Evolutionary conservation across 805 yeast species (phyloP).

Genomic region (Ogataea allantospora): DNA sequence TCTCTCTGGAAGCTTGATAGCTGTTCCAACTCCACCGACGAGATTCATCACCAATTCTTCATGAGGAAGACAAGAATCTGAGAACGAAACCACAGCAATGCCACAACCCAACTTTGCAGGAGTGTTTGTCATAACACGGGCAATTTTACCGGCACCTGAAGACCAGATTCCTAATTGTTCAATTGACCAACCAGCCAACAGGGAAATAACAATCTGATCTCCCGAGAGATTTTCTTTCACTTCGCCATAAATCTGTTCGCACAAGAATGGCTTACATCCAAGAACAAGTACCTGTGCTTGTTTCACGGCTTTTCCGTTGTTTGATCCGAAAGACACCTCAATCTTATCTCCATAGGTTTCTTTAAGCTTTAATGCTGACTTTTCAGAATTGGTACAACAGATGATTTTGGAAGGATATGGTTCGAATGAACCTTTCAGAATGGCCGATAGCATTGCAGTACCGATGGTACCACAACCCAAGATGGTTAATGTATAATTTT

Average conservation of each 20-base stretch:
- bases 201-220: constrained; percentile 53
- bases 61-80: constrained; percentile 45
- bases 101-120: constrained; percentile 94
- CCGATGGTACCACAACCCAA: constrained; percentile 97
- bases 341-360: constrained; percentile 51
- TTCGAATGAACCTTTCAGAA: constrained; percentile 47
- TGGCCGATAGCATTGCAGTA: constrained; percentile 83
- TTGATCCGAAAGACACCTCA: constrained; percentile 47
- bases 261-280: constrained; percentile 88
- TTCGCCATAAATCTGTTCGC: constrained; percentile 52
- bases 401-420: constrained; percentile 70
- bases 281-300: constrained; percentile 70
- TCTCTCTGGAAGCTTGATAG: constrained; percentile 73
- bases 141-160: constrained; percentile 44
- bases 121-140: constrained; percentile 97
- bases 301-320: constrained; percentile 58
- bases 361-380: constrained; percentile 48
- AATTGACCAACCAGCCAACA: constrained; percentile 92
- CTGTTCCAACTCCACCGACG: constrained; percentile 64
- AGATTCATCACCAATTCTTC: constrained; percentile 51
- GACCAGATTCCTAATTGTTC: constrained; percentile 56
- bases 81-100: constrained; percentile 87
- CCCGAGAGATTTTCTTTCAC: constrained; percentile 44
- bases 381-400: constrained; percentile 68
- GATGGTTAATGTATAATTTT: constrained; percentile 49